A percentile compares a stretch with the other conserved stretches of the same genome.
Evolutionary conservation across 306 rosid genomes (phyloP).

Genomic region (Prunus mume): DNA sequence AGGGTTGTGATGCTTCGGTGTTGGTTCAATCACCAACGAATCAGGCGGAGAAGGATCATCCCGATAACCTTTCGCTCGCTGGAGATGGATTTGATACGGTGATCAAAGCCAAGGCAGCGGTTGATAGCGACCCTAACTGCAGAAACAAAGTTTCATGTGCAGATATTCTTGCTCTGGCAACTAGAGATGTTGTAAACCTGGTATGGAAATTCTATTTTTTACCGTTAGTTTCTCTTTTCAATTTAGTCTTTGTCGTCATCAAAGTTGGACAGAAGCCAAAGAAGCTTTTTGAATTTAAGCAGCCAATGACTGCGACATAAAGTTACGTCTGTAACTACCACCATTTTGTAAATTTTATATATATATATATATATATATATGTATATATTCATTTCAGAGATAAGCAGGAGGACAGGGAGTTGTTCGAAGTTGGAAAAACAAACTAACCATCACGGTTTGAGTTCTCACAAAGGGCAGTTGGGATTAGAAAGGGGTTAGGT

Average conservation of each 20-base stretch:
- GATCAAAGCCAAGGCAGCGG: slow-evolving; percentile 43
- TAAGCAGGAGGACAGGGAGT: no score
- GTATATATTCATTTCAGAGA: no score
- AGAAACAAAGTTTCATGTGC: slow-evolving; percentile 44
- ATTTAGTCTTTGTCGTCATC: background rate
- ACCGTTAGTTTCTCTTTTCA: background rate
- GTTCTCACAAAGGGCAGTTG: no score
- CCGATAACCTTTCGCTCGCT: slow-evolving; percentile 38
- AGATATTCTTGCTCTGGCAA: slow-evolving; percentile 43
- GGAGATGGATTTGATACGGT: slow-evolving; percentile 50
- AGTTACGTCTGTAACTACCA: background rate
- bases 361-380: background rate
- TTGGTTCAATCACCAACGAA: slow-evolving; percentile 28
- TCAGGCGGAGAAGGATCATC: slow-evolving; percentile 42
- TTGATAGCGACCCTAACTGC: slow-evolving; percentile 32
- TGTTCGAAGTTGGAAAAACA: no score
- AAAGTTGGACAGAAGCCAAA: background rate
- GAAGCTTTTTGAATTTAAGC: background rate
- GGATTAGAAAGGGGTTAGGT: no score
- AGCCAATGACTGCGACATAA: background rate
- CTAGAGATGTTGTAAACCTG: slow-evolving; percentile 37
- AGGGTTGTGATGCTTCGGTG: slow-evolving; percentile 49
- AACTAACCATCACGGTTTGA: no score
- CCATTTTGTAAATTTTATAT: background rate
- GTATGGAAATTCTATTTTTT: slow-evolving; percentile 2